Evolutionary conservation across 2,329 filamentous ascomycete genomes (phyloP).

Genomic region (Arachnomyces sp.): DNA sequence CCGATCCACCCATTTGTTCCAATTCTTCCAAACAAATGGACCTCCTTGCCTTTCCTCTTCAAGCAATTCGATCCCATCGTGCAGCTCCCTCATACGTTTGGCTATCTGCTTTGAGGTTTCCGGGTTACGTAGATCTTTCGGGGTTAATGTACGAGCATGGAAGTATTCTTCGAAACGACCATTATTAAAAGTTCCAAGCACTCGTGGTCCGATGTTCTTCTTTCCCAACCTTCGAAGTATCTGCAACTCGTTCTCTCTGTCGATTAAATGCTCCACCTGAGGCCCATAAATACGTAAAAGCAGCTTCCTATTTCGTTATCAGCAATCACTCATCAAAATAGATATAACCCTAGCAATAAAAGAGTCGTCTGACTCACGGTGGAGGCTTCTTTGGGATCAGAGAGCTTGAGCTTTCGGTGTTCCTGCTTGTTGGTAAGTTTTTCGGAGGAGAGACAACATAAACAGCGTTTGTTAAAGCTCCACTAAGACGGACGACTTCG

Average conservation of each 20-base stretch:
- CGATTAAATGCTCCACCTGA: constrained; percentile 91
- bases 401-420: constrained; percentile 32
- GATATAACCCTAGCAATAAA: not conserved
- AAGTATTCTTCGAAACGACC: constrained; percentile 95
- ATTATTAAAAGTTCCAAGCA: constrained; percentile 88
- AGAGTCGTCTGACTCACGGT: constrained; percentile 37
- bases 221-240: constrained; percentile 79
- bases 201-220: constrained; percentile 85
- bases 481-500: constrained; percentile 54
- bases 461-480: constrained; percentile 90
- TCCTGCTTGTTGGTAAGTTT: constrained; percentile 43
- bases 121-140: constrained; percentile 66
- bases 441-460: constrained; percentile 84
- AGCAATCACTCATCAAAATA: not conserved
- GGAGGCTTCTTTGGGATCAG: constrained; percentile 41
- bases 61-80: constrained; percentile 84
- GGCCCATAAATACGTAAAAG: constrained; percentile 89
- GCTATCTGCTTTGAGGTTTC: constrained; percentile 88
- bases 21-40: constrained; percentile 81
- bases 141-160: constrained; percentile 71
- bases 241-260: constrained; percentile 79
- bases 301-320: constrained; percentile 52
- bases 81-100: constrained; percentile 93
- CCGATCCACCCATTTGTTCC: constrained; percentile 80
- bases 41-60: constrained; percentile 69